Evolutionary conservation across 2,329 filamentous ascomycete species (phyloP).

Genomic region (Tolypocladium pustulatum): DNA sequence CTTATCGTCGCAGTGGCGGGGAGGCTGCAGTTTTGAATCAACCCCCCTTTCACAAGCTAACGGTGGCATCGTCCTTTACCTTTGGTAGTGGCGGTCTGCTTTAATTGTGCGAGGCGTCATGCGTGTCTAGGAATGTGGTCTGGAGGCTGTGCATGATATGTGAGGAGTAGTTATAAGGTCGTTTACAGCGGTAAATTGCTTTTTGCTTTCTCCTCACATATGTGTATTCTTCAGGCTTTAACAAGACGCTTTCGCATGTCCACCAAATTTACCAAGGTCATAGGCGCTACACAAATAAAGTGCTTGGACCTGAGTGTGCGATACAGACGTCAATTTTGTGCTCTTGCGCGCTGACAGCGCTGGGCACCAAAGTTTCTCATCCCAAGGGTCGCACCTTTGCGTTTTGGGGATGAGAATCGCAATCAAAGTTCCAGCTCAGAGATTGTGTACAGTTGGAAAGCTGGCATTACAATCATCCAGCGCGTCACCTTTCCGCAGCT

Average conservation of each 20-base stretch:
- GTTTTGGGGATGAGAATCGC: not conserved
- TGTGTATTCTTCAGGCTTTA: not conserved
- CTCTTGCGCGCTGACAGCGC: not conserved
- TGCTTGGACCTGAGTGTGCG: not conserved
- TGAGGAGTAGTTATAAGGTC: too few species aligned
- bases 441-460: not conserved
- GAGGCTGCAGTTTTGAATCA: not conserved
- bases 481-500: not conserved
- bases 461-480: too few species aligned
- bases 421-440: not conserved
- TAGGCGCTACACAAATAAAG: too few species aligned
- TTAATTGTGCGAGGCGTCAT: not conserved
- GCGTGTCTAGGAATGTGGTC: not conserved
- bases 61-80: not conserved
- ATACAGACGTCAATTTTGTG: too few species aligned
- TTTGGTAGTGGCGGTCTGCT: not conserved
- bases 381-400: not conserved
- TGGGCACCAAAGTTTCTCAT: not conserved
- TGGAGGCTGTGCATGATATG: not conserved
- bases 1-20: not conserved
- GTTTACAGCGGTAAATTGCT: too few species aligned
- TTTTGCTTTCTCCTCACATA: too few species aligned
- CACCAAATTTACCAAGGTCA: too few species aligned
- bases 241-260: not conserved
- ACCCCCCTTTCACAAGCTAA: not conserved